These are phyloP conservation scores for Eragrostis nindensis DNA, from an alignment of 176 grass and related monocot genomes.

Conservation along the genomic window DNA sequence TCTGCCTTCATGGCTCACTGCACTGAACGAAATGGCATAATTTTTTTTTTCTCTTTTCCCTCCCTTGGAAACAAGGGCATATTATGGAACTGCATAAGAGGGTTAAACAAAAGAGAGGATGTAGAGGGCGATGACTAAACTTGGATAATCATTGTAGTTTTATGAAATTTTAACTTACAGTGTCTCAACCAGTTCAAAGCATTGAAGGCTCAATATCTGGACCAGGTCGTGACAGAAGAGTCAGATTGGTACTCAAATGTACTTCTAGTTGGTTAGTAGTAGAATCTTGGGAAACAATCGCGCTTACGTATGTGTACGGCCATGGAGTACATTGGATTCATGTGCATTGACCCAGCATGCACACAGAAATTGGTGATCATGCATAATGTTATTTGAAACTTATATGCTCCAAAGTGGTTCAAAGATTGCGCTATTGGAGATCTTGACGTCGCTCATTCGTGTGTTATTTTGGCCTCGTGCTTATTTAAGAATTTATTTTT, in stretches of 20 bases:
- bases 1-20: not conserved
- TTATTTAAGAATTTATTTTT: too few relatives aligned
- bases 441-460: not conserved
- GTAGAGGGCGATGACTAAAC: not conserved
- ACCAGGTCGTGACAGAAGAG: not conserved
- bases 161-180: not conserved
- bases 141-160: not conserved
- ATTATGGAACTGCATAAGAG: not conserved
- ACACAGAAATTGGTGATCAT: not conserved
- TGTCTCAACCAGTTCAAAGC: not conserved
- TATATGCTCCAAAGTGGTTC: not conserved
- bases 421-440: not conserved
- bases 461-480: not conserved
- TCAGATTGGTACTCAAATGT: not conserved
- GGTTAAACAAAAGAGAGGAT: not conserved
- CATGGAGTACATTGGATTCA: not conserved
- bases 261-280: not conserved
- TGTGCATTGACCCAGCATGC: not conserved
- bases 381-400: not conserved
- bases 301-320: not conserved
- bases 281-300: not conserved
- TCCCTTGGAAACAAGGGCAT: not conserved
- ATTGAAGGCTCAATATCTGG: not conserved
- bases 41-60: too few relatives aligned
- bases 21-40: not conserved